Evolutionary conservation across 345 rosid species (phyloP), one percentile per base, ranked within the genome.

Genomic region (Arabis hirsuta): DNA sequence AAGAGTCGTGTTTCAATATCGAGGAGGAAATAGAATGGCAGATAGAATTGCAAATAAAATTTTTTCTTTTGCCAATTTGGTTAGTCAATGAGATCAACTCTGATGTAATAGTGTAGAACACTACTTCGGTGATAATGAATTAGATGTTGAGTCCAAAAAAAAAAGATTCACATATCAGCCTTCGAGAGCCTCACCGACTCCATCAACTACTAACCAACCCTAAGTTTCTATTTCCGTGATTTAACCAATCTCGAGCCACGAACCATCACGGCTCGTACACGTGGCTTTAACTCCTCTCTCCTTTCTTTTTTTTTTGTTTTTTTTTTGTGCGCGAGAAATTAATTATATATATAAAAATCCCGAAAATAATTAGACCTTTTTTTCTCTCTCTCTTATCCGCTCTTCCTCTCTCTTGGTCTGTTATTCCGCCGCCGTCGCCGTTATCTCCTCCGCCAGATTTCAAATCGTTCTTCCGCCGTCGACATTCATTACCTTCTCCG

Each of bases 311-410:
- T 2, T 31, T 11, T 26, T 38, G 16, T 16, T 16, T n/a, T 59
- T 48, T 31, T 29, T 20, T 47, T 59, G 20, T 38, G 48, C 56
- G 65, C 29, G 39, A 61, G 19, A 54, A 29, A 20, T 41, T 62
- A 57, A 56, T 19, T 22, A 12, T 12, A 36, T 34, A 67, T 12
- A 62, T 31, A 34, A 43, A 51, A 36, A 31, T 43, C 56, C 26
- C 31, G 52, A 50, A 57, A 32, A 8, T 36, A 29, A 48, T 29
- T 62, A 52, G 31, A 48, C 59, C 62, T 65, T 44, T 43, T 20
- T 50, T 32, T 76, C 57, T 76, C 72, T 70, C 75, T 69, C 80
- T 76, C 80, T 64, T 64, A 76, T 71, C 72, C 67, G 71, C 80
- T 57, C 76, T 53, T 9, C 52, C 20, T 62, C 50, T 76, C 72